A percentile compares a stretch with the other conserved stretches of the same genome.
phyloP scores from a whole-genome alignment of 2,329 filamentous ascomycete species.

The Penicillium sp. region DNA sequence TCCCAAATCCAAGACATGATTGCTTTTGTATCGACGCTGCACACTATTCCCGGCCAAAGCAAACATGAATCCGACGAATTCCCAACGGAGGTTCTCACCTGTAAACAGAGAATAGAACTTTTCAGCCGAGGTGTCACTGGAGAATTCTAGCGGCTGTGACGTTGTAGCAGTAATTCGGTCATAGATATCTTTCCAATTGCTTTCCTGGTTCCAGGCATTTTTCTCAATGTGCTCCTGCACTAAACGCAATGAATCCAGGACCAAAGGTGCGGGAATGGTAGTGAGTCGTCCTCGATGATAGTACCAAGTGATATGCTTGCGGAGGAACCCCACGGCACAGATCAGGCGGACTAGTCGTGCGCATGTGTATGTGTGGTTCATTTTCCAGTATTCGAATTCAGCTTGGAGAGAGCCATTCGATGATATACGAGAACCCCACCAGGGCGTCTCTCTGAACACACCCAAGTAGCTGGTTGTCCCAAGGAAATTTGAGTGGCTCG shows the following conservation, averaged over 20 bases:
- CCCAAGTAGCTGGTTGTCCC: conserved; percentile 12
- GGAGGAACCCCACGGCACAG: background rate
- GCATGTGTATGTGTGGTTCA: conserved; percentile 7
- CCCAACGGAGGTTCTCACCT: conserved; percentile 20
- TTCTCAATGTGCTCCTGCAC: conserved; percentile 8
- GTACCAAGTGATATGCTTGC: conserved; percentile 4
- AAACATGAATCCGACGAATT: conserved; percentile 22
- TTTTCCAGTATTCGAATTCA: conserved; percentile 11
- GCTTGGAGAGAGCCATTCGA: conserved; percentile 3
- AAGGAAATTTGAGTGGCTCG: conserved; percentile 1
- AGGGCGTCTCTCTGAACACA: conserved; percentile 7
- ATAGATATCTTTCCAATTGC: conserved; percentile 4
- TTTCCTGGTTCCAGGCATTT: conserved; percentile 1
- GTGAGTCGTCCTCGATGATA: conserved; percentile 3
- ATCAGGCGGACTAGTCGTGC: conserved; percentile 6
- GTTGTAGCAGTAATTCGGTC: conserved; percentile 9
- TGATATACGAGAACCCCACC: background rate
- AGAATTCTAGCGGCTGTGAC: background rate
- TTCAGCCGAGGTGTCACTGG: background rate
- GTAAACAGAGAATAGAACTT: conserved; percentile 11
- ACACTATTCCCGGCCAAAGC: conserved; percentile 17
- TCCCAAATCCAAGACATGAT: conserved; percentile 5
- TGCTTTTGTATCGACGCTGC: background rate
- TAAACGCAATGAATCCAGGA: conserved; percentile 2
- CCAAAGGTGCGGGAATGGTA: conserved; percentile 3